Base-by-base conservation (phyloP, 805 yeast genomes). In the Jamesozyma lodderae region DNA sequence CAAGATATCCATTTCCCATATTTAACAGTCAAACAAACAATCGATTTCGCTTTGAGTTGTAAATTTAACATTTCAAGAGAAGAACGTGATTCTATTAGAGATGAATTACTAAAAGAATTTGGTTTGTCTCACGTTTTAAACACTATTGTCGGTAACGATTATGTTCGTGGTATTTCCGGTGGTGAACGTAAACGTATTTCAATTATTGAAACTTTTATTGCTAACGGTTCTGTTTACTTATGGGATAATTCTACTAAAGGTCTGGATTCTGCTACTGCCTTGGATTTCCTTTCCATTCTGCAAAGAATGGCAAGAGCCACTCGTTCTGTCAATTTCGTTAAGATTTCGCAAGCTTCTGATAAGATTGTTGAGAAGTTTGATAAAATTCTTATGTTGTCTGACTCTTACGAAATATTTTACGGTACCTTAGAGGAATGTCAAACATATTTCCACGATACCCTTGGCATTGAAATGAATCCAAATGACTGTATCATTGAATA, bases 151-250 rank as follows among this genome's bases (percentile, higher is more conserved):
- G 83, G 83, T 58, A 69, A 75, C 51, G 80, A 76, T 45, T 73
- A 63, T 41, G 66, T 75, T 26, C 69, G 79, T 62, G 81, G 81
- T 60, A 75, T 75, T 36, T 74, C 80, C 23, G 81, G 81, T 57
- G 81, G 81, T 66, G 80, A 76, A 56, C 66, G 81, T 52, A 76
- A 75, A 57, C 67, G 81, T 63, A 78, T 76, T 18, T 72, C 79
- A 16, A 74, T 76, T 55, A 78, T 79, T 19, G 81, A 76, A 52
- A 77, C 68, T 6, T 64, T 69, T 4, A 57, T 68, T 36, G 60
- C 64, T 38, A 66, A 67, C 35, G 70, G 71, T 35, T 62, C 69
- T 19, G 52, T 70, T 17, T 73, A 71, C 49, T 62, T 72, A 46
- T 71, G 75, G 76, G 76, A 69, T 56, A 69, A 69, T 40, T 66